Percentiles rank a stretch among this genome's conserved stretches.
phyloP scores from a whole-genome alignment of 2,329 filamentous ascomycete genomes.

The Paraphoma sp. region DNA sequence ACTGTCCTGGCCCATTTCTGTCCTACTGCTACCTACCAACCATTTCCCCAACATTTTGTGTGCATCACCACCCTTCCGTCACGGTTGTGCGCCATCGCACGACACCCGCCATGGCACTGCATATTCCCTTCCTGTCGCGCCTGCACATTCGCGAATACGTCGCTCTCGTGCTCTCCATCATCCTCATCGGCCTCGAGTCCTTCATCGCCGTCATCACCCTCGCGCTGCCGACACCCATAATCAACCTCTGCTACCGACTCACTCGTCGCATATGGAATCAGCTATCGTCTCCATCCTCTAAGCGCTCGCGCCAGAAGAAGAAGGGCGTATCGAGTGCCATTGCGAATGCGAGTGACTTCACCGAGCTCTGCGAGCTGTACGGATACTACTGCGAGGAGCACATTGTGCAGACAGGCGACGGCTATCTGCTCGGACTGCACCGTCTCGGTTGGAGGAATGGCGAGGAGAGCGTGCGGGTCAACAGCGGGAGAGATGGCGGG shows the following conservation, averaged over 20 bases:
- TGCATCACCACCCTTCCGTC: not conserved
- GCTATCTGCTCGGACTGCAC: slow-evolving; percentile 89
- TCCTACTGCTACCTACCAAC: not conserved
- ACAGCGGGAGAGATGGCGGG: slow-evolving; percentile 64
- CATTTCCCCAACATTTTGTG: not conserved
- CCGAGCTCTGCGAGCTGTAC: slow-evolving; percentile 88
- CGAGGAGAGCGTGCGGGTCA: slow-evolving; percentile 80
- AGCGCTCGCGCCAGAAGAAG: slow-evolving; percentile 70
- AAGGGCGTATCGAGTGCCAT: slow-evolving; percentile 79
- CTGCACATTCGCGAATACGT: slow-evolving; percentile 77
- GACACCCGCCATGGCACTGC: slow-evolving; percentile 48
- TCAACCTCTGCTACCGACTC: slow-evolving; percentile 80
- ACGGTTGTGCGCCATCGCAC: not conserved
- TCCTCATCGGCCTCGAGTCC: slow-evolving; percentile 82
- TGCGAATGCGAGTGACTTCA: slow-evolving; percentile 87
- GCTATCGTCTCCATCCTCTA: slow-evolving; percentile 73
- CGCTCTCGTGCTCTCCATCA: slow-evolving; percentile 81
- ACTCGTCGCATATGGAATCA: slow-evolving; percentile 85
- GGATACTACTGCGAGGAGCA: slow-evolving; percentile 97
- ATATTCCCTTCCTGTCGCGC: slow-evolving; percentile 69
- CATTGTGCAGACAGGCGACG: slow-evolving; percentile 91
- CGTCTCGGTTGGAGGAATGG: slow-evolving; percentile 82
- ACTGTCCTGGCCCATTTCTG: not conserved
- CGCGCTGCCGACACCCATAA: slow-evolving; percentile 81
- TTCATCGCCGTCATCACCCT: slow-evolving; percentile 86